These are phyloP conservation scores for Ascochyta rabiei DNA, from an alignment of 2,329 filamentous ascomycete genomes.

Conservation along the genomic window DNA sequence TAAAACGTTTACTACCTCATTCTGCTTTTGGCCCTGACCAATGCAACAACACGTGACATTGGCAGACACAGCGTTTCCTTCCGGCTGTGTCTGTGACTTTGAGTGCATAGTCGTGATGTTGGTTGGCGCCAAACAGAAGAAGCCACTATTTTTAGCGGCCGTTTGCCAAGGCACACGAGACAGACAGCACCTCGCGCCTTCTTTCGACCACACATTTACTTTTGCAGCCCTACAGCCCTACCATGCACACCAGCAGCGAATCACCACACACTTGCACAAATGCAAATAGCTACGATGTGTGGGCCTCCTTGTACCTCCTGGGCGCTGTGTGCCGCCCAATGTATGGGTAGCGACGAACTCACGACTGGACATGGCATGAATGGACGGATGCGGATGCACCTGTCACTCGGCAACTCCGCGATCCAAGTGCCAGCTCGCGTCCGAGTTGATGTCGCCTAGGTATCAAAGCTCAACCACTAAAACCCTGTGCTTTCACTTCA, in stretches of 20 bases:
- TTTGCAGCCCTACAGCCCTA: conserved; percentile 32
- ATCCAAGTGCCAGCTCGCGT: conserved; percentile 10
- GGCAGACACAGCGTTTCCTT: conserved; percentile 3
- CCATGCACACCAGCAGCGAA: conserved; percentile 14
- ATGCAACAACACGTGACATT: conserved; percentile 3
- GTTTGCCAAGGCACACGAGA: conserved; percentile 24
- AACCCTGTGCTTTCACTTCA: conserved; percentile 10
- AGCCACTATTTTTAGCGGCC: conserved; percentile 39
- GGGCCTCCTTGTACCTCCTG: conserved; percentile 22
- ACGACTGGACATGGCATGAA: conserved; percentile 7
- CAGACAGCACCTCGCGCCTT: conserved; percentile 22
- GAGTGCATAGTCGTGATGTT: conserved; percentile 2
- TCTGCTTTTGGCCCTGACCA: not conserved
- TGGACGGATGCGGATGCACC: conserved; percentile 19
- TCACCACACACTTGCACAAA: conserved; percentile 11
- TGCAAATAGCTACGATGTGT: conserved; percentile 17
- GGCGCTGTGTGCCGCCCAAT: conserved; percentile 18
- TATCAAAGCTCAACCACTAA: conserved; percentile 19
- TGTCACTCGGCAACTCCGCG: conserved; percentile 14
- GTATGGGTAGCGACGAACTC: conserved; percentile 3
- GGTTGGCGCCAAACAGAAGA: not conserved
- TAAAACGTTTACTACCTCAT: conserved; percentile 6
- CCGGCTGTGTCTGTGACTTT: conserved; percentile 1
- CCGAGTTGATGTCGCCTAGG: conserved; percentile 16
- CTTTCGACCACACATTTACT: not conserved